Conservation (phyloP, 768 basidiomycete species). For the Boletus rubropictus region DNA sequence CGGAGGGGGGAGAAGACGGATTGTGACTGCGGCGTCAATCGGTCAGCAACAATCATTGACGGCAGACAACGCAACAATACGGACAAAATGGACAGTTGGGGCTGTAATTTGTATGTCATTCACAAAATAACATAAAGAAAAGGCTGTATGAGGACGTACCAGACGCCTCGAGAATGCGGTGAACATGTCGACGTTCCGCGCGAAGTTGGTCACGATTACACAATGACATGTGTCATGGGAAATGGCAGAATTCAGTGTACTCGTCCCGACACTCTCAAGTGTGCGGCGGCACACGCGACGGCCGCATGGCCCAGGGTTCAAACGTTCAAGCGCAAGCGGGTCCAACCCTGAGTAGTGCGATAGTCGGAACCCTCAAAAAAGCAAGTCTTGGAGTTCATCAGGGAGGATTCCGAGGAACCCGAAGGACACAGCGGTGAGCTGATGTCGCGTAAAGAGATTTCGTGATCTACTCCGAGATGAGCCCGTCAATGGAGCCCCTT, state of each 20-base stretch:
- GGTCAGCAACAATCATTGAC: conserved; percentile 7
- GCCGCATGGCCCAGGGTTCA: conserved; percentile 8
- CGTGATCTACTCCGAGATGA: no score
- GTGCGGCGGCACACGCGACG: no score
- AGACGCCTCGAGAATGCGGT: conserved; percentile 34
- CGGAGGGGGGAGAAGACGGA: conserved; percentile 59
- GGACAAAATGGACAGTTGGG: conserved; percentile 65
- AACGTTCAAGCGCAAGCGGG: background rate
- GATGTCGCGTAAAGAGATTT: no score
- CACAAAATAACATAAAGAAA: background rate
- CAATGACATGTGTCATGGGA: background rate
- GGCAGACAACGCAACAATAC: conserved; percentile 17
- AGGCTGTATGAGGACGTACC: conserved; percentile 28
- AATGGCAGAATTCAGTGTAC: no score
- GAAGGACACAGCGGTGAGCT: background rate
- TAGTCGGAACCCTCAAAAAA: conserved; percentile 10
- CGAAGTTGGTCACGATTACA: background rate
- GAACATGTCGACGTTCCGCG: conserved; percentile 25
- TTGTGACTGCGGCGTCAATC: conserved; percentile 45
- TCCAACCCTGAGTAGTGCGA: conserved; percentile 1
- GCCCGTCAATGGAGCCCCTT: background rate
- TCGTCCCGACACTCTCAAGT: no score
- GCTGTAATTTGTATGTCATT: conserved; percentile 26
- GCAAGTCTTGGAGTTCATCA: conserved; percentile 9
- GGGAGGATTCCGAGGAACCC: background rate